phyloP scores from a whole-genome alignment of 1,284 basidiomycete genomes.

The Ceratobasidium theobromae region DNA sequence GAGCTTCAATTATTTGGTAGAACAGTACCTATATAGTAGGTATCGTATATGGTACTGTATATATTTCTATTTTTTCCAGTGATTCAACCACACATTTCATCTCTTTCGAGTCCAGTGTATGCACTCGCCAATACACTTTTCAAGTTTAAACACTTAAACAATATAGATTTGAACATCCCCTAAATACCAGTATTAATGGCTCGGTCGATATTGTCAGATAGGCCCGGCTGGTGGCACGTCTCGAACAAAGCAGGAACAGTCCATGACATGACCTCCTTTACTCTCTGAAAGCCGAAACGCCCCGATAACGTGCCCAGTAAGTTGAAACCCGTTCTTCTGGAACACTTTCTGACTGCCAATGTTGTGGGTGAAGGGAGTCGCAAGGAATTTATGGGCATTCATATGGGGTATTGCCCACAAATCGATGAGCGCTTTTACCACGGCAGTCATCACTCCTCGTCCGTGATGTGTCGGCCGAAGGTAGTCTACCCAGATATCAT shows the following conservation, averaged over 20 bases:
- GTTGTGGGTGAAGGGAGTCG: slow-evolving; percentile 54
- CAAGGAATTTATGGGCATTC: slow-evolving; percentile 52
- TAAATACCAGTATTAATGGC: too few relatives aligned
- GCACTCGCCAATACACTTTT: too few relatives aligned
- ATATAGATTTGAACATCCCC: too few relatives aligned
- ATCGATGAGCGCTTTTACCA: slow-evolving; percentile 52
- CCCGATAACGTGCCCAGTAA: slow-evolving; percentile 30
- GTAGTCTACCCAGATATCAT: slow-evolving; percentile 49
- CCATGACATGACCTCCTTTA: slow-evolving; percentile 16
- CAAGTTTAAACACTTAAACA: too few relatives aligned
- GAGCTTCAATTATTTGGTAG: too few relatives aligned
- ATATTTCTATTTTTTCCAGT: too few relatives aligned
- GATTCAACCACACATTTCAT: too few relatives aligned
- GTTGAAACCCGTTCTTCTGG: slow-evolving; percentile 62
- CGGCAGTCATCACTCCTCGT: slow-evolving; percentile 66
- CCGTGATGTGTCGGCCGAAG: slow-evolving; percentile 59
- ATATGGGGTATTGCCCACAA: slow-evolving; percentile 62
- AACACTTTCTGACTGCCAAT: slow-evolving; percentile 60
- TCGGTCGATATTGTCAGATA: too few relatives aligned
- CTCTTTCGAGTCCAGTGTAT: too few relatives aligned
- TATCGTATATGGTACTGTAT: too few relatives aligned
- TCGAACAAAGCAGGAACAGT: background rate
- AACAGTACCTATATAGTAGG: too few relatives aligned
- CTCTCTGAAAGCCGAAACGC: slow-evolving; percentile 11
- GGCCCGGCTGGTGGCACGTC: too few relatives aligned